Evolutionary conservation across 2,329 filamentous ascomycete species (phyloP).

Genomic region (Neophaeococcomyces mojaviensis): DNA sequence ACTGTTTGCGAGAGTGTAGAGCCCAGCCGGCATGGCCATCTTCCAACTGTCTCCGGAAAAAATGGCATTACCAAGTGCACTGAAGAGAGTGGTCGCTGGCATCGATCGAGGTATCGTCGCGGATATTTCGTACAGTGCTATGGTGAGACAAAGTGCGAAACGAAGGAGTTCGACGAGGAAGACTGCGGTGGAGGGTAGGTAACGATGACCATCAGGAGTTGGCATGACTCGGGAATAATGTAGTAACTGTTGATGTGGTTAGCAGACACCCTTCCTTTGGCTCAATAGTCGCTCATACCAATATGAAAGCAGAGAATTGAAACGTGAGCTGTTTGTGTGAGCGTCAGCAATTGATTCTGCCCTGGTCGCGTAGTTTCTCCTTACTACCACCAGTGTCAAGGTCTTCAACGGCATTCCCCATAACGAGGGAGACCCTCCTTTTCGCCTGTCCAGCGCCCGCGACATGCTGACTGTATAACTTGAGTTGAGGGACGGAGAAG

Average conservation of each 20-base stretch:
- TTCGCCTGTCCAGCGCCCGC: conserved; percentile 2
- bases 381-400: conserved; percentile 35
- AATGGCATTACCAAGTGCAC: conserved; percentile 69
- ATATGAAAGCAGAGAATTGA: conserved; percentile 37
- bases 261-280: conserved; percentile 5
- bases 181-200: conserved; percentile 88
- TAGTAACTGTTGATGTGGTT: conserved; percentile 56
- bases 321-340: conserved; percentile 30
- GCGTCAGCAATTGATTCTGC: conserved; percentile 12
- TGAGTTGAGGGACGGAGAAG: not conserved
- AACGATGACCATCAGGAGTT: conserved; percentile 71
- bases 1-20: conserved; percentile 91
- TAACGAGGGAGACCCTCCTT: conserved; percentile 22
- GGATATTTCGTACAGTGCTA: conserved; percentile 82
- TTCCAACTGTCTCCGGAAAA: conserved; percentile 94
- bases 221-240: conserved; percentile 95
- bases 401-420: conserved; percentile 28
- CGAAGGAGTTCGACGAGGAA: conserved; percentile 92
- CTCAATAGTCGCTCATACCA: conserved; percentile 29
- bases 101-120: conserved; percentile 68
- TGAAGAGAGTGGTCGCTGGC: conserved; percentile 70
- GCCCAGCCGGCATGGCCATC: conserved; percentile 73
- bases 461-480: not conserved
- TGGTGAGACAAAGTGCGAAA: conserved; percentile 73
- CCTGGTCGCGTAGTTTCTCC: conserved; percentile 11